A percentile compares a stretch with the other conserved stretches of the same genome.
Evolutionary conservation across 768 basidiomycete genomes (phyloP).

Genomic region (Suillus americanus): DNA sequence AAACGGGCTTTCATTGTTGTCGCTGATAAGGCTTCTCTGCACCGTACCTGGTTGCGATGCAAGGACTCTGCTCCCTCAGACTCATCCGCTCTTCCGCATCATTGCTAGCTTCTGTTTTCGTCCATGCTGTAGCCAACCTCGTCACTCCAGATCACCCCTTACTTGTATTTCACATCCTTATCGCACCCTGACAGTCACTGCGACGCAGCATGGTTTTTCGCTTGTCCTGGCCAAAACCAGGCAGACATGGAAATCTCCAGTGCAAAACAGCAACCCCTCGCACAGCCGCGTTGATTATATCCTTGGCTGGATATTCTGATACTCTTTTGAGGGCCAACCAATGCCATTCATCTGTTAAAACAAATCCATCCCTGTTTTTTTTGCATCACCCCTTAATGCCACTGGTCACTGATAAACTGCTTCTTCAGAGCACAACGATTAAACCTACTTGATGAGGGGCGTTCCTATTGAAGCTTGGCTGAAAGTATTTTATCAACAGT

Average conservation of each 20-base stretch:
- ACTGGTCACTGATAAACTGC: neutral
- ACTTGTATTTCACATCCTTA: neutral
- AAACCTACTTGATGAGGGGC: neutral
- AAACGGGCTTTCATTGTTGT: neutral
- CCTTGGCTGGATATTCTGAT: neutral
- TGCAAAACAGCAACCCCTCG: neutral
- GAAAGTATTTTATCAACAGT: neutral
- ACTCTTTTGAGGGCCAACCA: neutral
- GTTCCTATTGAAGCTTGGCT: neutral
- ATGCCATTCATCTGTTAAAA: neutral
- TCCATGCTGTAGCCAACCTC: neutral
- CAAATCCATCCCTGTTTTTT: neutral
- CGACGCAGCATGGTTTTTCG: neutral
- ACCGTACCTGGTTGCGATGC: neutral
- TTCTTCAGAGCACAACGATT: neutral
- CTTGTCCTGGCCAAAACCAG: neutral
- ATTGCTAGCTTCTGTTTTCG: neutral
- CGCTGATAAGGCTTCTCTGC: neutral
- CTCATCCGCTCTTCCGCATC: neutral
- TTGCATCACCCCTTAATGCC: neutral
- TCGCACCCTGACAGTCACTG: neutral
- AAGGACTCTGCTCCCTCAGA: neutral
- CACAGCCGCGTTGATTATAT: neutral
- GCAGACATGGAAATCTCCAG: neutral
- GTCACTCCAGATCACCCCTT: neutral